Evolutionary conservation across 176 grass and related monocot species (phyloP).

Genomic region (Bothriochloa decipiens): DNA sequence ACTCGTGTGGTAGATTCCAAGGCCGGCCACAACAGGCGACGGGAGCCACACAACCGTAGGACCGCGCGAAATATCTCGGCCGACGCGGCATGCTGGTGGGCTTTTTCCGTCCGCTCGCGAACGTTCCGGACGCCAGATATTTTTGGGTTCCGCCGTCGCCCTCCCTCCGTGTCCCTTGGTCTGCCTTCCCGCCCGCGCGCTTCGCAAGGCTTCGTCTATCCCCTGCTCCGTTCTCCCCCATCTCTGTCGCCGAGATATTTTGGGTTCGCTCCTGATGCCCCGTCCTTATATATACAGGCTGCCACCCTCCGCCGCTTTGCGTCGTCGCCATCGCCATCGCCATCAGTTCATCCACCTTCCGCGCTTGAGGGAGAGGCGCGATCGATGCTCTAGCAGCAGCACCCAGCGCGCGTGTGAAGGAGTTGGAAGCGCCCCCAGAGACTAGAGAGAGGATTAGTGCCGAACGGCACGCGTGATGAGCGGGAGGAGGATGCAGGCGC

Average conservation of each 20-base stretch:
- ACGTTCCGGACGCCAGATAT: conserved; percentile 71
- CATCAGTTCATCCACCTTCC: not conserved
- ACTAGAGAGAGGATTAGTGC: not conserved
- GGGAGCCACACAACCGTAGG: conserved; percentile 4
- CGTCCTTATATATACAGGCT: conserved; percentile 36
- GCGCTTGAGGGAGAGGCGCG: not conserved
- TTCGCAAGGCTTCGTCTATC: conserved; percentile 39
- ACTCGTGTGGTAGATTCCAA: not conserved
- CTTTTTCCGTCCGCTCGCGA: conserved; percentile 40
- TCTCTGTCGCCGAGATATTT: conserved; percentile 38
- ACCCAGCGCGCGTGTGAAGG: too few species aligned
- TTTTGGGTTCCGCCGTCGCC: conserved; percentile 4
- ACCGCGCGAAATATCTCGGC: conserved; percentile 43
- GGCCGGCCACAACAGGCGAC: not conserved
- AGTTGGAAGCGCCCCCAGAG: not conserved
- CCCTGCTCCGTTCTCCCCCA: conserved; percentile 18
- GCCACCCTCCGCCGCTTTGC: not conserved
- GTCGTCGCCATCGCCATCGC: conserved; percentile 5
- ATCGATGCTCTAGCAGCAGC: not conserved
- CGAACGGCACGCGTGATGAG: not conserved
- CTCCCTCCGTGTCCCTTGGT: not conserved
- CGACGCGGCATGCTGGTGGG: not conserved
- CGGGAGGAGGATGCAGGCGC: conserved; percentile 33
- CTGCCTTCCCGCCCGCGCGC: conserved; percentile 21
- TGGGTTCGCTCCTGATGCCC: too few species aligned